These are phyloP conservation scores for Haematococcus lacustris DNA, from an alignment of 139 green algal species.

Conservation along the genomic window DNA sequence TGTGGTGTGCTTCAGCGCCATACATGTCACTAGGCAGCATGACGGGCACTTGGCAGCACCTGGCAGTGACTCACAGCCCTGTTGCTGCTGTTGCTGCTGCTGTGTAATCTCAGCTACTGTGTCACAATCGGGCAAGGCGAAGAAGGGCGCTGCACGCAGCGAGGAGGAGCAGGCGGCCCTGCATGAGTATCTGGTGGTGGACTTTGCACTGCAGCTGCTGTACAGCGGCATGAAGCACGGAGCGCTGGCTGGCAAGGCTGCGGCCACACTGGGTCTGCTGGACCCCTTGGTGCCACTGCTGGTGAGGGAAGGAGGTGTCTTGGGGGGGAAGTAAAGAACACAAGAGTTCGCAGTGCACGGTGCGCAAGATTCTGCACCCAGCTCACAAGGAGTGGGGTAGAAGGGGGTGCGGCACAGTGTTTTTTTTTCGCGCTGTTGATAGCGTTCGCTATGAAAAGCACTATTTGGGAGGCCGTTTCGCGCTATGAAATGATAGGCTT, in stretches of 20 bases:
- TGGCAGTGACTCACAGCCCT: no score
- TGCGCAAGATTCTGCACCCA: neutral
- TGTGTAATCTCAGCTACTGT: constrained; percentile 7
- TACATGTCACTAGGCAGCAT: no score
- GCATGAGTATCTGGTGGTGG: constrained; percentile 71
- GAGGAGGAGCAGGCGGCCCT: constrained; percentile 22
- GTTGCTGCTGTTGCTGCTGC: no score
- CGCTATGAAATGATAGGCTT: no score
- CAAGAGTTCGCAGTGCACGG: neutral
- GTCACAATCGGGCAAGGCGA: constrained; percentile 2
- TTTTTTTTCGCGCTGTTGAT: no score
- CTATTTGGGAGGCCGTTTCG: no score
- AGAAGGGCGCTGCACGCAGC: neutral
- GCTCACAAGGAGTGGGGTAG: no score
- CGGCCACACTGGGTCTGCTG: constrained; percentile 43
- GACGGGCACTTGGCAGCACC: no score
- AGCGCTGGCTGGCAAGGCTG: constrained; percentile 23
- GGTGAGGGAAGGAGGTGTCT: constrained; percentile 30
- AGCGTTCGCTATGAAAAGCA: no score
- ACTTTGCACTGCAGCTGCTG: constrained; percentile 76
- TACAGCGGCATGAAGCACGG: constrained; percentile 16
- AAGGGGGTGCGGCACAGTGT: no score
- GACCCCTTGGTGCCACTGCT: constrained; percentile 68
- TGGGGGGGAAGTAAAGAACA: neutral
- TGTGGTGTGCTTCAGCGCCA: no score